These are phyloP conservation scores for Globisporangium ultimum DNA, from an alignment of 352 stramenopile genomes.

Conservation along the genomic window DNA sequence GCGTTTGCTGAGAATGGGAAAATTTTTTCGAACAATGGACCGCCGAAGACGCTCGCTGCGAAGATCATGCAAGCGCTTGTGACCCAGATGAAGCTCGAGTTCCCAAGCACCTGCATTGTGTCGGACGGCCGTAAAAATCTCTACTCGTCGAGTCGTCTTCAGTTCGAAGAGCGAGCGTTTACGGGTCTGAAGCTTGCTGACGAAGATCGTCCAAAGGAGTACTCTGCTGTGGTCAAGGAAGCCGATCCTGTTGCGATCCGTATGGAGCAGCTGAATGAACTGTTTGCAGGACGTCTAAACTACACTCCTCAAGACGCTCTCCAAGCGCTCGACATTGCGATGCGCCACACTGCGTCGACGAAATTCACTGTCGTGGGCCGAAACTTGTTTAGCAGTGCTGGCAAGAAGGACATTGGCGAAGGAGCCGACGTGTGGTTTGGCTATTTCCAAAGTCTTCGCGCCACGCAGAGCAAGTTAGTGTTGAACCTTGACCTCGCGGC, in stretches of 20 bases:
- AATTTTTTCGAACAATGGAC: conserved; percentile 40
- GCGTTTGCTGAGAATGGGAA: conserved; percentile 35
- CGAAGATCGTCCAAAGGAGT: conserved; percentile 37
- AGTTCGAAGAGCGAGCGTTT: conserved; percentile 48
- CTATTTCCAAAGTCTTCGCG: conserved; percentile 70
- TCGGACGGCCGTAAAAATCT: conserved; percentile 58
- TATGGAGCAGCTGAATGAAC: conserved; percentile 52
- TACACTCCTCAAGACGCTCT: conserved; percentile 73
- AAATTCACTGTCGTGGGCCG: conserved; percentile 52
- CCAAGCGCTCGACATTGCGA: conserved; percentile 66
- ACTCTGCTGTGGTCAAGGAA: conserved; percentile 50
- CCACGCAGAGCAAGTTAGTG: conserved; percentile 61
- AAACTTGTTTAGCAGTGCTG: conserved; percentile 41
- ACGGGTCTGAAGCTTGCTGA: conserved; percentile 29
- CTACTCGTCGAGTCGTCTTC: conserved; percentile 38
- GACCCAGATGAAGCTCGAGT: conserved; percentile 30
- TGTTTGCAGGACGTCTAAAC: conserved; percentile 56
- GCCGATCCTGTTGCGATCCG: conserved; percentile 55
- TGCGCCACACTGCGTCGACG: conserved; percentile 55
- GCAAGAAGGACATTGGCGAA: conserved; percentile 52
- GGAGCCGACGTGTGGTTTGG: conserved; percentile 66
- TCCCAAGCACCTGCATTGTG: conserved; percentile 34
- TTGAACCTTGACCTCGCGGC: conserved; percentile 71
- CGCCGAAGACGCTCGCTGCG: conserved; percentile 48
- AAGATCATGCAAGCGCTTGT: conserved; percentile 60